A percentile compares a stretch with the other conserved stretches of the same genome.
phyloP scores from a whole-genome alignment of 2,329 filamentous ascomycete species.

The Sodiomyces alkalinus region DNA sequence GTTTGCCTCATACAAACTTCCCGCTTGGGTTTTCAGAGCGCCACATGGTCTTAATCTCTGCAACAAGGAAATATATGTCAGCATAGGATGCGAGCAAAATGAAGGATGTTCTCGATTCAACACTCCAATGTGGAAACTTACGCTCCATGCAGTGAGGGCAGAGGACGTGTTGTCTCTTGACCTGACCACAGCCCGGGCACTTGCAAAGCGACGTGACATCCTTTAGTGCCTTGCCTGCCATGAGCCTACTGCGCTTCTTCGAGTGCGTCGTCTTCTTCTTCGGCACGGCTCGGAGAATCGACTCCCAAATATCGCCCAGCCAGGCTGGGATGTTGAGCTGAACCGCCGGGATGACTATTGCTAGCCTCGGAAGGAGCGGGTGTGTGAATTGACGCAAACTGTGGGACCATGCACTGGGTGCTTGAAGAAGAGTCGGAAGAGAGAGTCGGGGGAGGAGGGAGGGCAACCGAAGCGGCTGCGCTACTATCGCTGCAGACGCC shows the following conservation, averaged over 20 bases:
- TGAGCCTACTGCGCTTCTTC: slow-evolving; percentile 83
- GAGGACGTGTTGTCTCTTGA: slow-evolving; percentile 77
- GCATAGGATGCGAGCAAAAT: too few species aligned
- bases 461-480: slow-evolving; percentile 10
- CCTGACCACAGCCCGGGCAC: slow-evolving; percentile 76
- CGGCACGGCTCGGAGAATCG: slow-evolving; percentile 77
- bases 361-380: slow-evolving; percentile 35
- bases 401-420: slow-evolving; percentile 27
- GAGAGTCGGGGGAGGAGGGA: slow-evolving; percentile 42
- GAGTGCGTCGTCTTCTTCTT: slow-evolving; percentile 98
- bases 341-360: slow-evolving; percentile 45
- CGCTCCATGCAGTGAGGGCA: slow-evolving; percentile 78
- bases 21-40: slow-evolving; percentile 20
- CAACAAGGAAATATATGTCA: too few species aligned
- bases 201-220: slow-evolving; percentile 78
- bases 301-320: slow-evolving; percentile 83
- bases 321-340: slow-evolving; percentile 39
- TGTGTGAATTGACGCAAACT: slow-evolving; percentile 28
- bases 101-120: too few species aligned
- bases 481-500: too few species aligned
- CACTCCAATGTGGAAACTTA: slow-evolving; percentile 27
- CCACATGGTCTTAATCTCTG: slow-evolving; percentile 32
- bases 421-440: slow-evolving; percentile 24
- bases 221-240: slow-evolving; percentile 90
- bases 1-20: slow-evolving; percentile 14